These are phyloP conservation scores for Scutellaria galericulata DNA, from an alignment of 257 asterid genomes.

Conservation along the genomic window DNA sequence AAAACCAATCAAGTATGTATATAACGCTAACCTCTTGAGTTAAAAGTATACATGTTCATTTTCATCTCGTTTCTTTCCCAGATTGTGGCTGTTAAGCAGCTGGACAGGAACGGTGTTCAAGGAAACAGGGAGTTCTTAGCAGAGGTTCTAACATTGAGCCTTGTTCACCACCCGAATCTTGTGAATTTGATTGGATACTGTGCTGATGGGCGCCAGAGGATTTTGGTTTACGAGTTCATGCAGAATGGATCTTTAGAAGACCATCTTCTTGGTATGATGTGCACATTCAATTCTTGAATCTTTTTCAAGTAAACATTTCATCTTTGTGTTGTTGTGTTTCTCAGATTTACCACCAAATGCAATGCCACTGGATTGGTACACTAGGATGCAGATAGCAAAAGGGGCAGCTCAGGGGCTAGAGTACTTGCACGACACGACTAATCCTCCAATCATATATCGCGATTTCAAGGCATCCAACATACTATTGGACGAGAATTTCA, in stretches of 20 bases:
- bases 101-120: constrained; percentile 57
- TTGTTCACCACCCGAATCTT: constrained; percentile 75
- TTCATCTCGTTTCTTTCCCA: constrained; percentile 26
- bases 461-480: constrained; percentile 61
- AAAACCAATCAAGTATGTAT: constrained; percentile 66
- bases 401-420: constrained; percentile 67
- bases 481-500: constrained; percentile 46
- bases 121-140: constrained; percentile 64
- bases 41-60: background rate
- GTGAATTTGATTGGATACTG: constrained; percentile 86
- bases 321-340: background rate
- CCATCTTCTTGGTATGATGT: constrained; percentile 65
- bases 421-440: constrained; percentile 54
- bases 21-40: background rate
- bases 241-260: constrained; percentile 77
- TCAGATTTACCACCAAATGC: constrained; percentile 42
- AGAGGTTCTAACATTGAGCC: constrained; percentile 80
- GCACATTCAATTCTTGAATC: background rate
- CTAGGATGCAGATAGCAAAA: constrained; percentile 60
- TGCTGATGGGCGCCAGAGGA: constrained; percentile 89
- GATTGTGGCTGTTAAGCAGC: constrained; percentile 69
- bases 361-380: constrained; percentile 57
- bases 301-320: background rate
- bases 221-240: constrained; percentile 81
- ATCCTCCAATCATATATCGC: constrained; percentile 53